Conservation (phyloP, 345 rosid genomes). For the Excoecaria agallocha region DNA sequence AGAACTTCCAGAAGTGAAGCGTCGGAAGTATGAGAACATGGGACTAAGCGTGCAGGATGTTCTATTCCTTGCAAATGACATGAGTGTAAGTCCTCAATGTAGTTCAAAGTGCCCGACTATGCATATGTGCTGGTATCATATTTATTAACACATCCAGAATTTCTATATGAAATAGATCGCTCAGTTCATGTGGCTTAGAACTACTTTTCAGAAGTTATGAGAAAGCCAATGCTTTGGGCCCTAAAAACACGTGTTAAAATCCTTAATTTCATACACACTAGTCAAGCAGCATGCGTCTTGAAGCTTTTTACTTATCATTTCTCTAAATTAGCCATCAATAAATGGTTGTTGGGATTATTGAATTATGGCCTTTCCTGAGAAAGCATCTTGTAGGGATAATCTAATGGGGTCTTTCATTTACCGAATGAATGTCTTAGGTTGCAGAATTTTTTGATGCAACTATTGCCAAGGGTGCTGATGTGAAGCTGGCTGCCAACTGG, state of each 20-base stretch:
- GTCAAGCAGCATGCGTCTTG: neutral
- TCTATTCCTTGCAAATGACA: slow-evolving; percentile 88
- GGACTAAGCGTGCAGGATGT: slow-evolving; percentile 90
- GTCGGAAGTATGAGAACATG: slow-evolving; percentile 79
- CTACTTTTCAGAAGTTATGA: neutral
- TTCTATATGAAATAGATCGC: neutral
- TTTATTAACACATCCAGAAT: neutral
- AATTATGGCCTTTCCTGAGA: neutral
- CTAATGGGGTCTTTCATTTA: neutral
- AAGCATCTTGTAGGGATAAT: slow-evolving; percentile 7
- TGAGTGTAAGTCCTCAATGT: slow-evolving; percentile 50
- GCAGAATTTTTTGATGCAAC: slow-evolving; percentile 84
- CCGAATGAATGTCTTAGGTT: slow-evolving; percentile 49
- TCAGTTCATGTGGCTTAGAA: neutral
- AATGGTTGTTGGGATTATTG: neutral
- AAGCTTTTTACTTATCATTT: neutral
- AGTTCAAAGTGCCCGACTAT: neutral
- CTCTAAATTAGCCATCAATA: neutral
- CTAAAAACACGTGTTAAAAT: neutral
- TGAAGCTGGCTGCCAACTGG: slow-evolving; percentile 81
- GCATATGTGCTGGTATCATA: neutral
- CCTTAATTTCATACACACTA: neutral
- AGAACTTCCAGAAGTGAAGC: slow-evolving; percentile 88
- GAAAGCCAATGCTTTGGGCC: neutral
- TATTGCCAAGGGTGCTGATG: slow-evolving; percentile 70